Percentiles rank a stretch among this genome's conserved stretches.
phyloP scores from a whole-genome alignment of 768 basidiomycete species.

The Gautieria morchelliformis region DNA sequence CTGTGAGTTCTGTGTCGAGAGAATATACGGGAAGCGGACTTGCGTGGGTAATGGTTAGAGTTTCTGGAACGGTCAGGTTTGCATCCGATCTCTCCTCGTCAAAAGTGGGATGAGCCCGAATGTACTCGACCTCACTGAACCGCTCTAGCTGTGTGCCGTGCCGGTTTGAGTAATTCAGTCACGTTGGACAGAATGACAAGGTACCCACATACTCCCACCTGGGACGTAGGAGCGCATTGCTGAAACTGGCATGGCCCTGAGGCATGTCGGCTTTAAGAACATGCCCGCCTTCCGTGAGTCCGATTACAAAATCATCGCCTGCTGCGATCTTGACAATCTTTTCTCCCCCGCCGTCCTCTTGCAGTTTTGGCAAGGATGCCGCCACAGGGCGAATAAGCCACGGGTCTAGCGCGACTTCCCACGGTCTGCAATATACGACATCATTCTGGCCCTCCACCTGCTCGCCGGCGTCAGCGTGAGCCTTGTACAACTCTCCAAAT shows the following conservation, averaged over 20 bases:
- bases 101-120: constrained; percentile 39
- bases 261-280: constrained; percentile 55
- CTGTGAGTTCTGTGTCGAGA: constrained; percentile 13
- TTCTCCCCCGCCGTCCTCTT: constrained; percentile 18
- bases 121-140: constrained; percentile 54
- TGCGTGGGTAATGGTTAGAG: constrained; percentile 72
- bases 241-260: constrained; percentile 26
- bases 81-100: constrained; percentile 18
- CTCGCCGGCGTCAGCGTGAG: constrained; percentile 39
- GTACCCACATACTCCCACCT: constrained; percentile 64
- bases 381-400: constrained; percentile 51
- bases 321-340: constrained; percentile 75
- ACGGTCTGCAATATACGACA: constrained; percentile 50
- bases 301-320: constrained; percentile 62
- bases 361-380: constrained; percentile 40
- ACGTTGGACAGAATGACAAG: neutral
- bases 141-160: constrained; percentile 45
- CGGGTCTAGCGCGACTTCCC: constrained; percentile 49
- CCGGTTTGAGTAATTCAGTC: neutral
- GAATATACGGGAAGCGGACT: constrained; percentile 18
- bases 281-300: constrained; percentile 71
- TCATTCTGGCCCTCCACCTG: constrained; percentile 27
- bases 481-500: constrained; percentile 28
- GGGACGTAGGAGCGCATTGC: constrained; percentile 22
- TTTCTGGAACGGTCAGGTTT: constrained; percentile 24